Conservation (phyloP, 805 yeast species). For the Peterozyma xylosa region DNA sequence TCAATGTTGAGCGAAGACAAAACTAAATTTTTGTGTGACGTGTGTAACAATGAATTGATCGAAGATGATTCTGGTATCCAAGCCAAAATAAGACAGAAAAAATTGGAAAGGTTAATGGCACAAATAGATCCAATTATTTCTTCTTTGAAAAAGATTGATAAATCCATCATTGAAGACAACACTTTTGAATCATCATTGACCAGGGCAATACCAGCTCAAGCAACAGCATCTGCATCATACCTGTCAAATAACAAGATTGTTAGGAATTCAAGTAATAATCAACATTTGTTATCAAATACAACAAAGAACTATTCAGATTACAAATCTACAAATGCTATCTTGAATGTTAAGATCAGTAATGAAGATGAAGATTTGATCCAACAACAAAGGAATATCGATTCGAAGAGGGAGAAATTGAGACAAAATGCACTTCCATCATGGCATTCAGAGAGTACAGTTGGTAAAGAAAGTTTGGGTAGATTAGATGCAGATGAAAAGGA, state of each 20-base stretch:
- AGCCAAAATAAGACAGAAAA: constrained; percentile 73
- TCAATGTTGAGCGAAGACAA: constrained; percentile 73
- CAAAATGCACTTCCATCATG: constrained; percentile 96
- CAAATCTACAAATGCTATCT: constrained; percentile 62
- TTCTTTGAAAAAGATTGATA: constrained; percentile 76
- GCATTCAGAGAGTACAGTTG: constrained; percentile 91
- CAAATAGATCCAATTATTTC: constrained; percentile 86
- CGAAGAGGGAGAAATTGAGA: constrained; percentile 62
- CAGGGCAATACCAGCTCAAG: constrained; percentile 78
- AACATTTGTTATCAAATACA: constrained; percentile 18
- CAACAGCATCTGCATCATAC: constrained; percentile 62
- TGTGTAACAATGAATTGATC: constrained; percentile 67
- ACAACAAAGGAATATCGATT: constrained; percentile 59
- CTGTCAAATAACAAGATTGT: constrained; percentile 41
- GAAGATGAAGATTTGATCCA: constrained; percentile 70
- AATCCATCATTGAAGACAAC: constrained; percentile 74
- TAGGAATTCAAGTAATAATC: constrained; percentile 13
- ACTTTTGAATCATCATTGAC: constrained; percentile 81
- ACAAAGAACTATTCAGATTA: constrained; percentile 15
- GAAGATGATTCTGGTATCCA: constrained; percentile 88
- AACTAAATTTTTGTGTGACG: constrained; percentile 75
- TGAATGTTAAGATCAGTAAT: constrained; percentile 85
- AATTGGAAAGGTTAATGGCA: constrained; percentile 75
- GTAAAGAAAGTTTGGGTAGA: constrained; percentile 50
- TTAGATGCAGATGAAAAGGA: constrained; percentile 43